A percentile compares a stretch with the other conserved stretches of the same genome.
Conservation (phyloP, 495 filamentous ascomycete species). For the Rostrohypoxylon terebratum region DNA sequence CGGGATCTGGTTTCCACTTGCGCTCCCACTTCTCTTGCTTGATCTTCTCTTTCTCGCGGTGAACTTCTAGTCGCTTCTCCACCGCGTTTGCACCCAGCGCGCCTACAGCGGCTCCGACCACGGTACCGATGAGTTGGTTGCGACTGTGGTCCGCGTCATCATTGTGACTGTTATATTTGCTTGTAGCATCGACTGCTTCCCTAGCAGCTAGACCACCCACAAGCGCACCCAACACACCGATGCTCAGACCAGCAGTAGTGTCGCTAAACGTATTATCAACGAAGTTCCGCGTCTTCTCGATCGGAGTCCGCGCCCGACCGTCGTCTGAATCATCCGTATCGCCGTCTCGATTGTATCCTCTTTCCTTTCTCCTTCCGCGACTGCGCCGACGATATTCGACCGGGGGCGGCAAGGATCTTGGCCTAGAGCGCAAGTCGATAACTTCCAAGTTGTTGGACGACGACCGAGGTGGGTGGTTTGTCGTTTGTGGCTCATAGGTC, state of each 20-base stretch:
- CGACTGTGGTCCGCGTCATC: conserved; percentile 38
- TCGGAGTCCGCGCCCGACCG: conserved; percentile 33
- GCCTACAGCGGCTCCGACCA: conserved; percentile 60
- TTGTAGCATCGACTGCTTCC: conserved; percentile 52
- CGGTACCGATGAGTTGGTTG: conserved; percentile 54
- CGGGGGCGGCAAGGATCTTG: conserved; percentile 41
- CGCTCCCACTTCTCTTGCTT: conserved; percentile 51
- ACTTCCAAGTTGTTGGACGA: conserved; percentile 28
- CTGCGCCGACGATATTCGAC: conserved; percentile 34
- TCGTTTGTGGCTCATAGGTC: conserved; percentile 45
- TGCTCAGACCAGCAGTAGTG: conserved; percentile 56
- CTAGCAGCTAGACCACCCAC: conserved; percentile 58
- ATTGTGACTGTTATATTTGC: conserved; percentile 22
- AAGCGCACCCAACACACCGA: conserved; percentile 58
- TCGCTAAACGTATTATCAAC: conserved; percentile 52
- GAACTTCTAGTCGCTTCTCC: conserved; percentile 55
- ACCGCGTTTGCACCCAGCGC: conserved; percentile 61
- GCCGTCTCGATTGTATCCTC: conserved; percentile 24
- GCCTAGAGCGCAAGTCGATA: conserved; percentile 34
- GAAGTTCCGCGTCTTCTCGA: conserved; percentile 48
- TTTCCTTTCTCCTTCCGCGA: conserved; percentile 34
- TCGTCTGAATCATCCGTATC: conserved; percentile 39
- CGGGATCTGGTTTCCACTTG: conserved; percentile 38
- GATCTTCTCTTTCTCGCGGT: conserved; percentile 41
- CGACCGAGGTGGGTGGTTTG: conserved; percentile 23